Conservation (phyloP, 169 alveolate genomes). For the Besnoitia besnoiti region DNA sequence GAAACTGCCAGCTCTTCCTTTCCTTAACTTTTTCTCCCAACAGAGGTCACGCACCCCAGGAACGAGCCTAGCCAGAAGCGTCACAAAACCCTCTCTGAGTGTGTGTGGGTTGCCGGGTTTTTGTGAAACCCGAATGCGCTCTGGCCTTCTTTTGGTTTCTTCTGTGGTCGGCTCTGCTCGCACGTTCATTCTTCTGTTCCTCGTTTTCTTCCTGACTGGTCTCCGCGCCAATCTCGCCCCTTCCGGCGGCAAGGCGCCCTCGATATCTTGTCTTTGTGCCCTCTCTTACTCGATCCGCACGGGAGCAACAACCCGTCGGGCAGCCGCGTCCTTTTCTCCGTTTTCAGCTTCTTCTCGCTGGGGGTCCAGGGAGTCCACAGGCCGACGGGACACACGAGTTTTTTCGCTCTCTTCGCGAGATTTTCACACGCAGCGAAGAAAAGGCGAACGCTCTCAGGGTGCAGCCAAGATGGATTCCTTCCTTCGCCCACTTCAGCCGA, state of each 20-base stretch:
- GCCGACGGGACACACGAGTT: neutral
- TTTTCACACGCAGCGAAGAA: neutral
- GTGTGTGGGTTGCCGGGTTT: neutral
- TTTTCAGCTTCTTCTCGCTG: neutral
- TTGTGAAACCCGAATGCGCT: neutral
- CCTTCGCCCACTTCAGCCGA: constrained; percentile 13
- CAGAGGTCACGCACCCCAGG: no score
- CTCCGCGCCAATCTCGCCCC: neutral
- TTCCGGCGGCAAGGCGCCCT: neutral
- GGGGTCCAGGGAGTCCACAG: neutral
- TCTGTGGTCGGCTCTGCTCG: constrained; percentile 1
- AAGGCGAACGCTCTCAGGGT: neutral
- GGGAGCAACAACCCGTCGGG: neutral
- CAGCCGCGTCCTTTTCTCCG: neutral
- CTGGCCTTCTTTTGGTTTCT: neutral
- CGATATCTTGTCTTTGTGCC: neutral
- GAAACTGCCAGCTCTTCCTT: no score
- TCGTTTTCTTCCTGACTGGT: neutral
- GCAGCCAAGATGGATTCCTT: constrained; percentile 11
- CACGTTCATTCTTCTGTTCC: neutral
- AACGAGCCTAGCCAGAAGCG: no score
- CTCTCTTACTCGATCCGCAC: neutral
- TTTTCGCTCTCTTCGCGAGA: neutral
- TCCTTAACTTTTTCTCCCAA: no score
- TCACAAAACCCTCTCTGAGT: no score